Evolutionary conservation across 148 eudicot species (phyloP).

Genomic region (Rhododendron henanense): DNA sequence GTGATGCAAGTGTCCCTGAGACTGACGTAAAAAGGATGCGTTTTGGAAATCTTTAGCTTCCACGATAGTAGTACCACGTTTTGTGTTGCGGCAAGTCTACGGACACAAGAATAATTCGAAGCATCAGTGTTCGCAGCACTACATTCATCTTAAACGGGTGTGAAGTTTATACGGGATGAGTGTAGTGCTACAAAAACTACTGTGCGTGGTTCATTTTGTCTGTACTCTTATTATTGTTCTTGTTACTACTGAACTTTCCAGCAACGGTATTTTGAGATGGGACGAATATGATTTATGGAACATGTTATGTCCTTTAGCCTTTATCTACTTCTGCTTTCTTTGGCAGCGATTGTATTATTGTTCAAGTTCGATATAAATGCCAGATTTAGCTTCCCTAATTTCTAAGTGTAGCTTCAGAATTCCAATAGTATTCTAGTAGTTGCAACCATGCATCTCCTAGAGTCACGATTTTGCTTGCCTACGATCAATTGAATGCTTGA

Average conservation of each 20-base stretch:
- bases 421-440: background rate
- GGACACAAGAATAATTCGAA: background rate
- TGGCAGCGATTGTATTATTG: background rate
- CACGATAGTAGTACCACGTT: background rate
- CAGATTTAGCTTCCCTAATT: background rate
- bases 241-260: background rate
- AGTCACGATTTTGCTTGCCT: background rate
- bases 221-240: background rate
- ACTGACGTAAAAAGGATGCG: slow-evolving; percentile 72
- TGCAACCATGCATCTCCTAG: background rate
- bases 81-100: background rate
- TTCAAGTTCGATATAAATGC: background rate
- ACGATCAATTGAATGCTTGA: background rate
- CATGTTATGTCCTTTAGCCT: background rate
- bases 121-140: background rate
- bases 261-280: background rate
- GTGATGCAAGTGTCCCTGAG: slow-evolving; percentile 81
- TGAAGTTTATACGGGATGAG: background rate
- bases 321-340: background rate
- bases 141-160: background rate
- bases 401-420: background rate
- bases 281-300: background rate
- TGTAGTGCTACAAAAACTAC: background rate
- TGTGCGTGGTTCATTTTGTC: background rate
- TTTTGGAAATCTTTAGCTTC: slow-evolving; percentile 14